These are phyloP conservation scores for Cercospora janseana DNA, from an alignment of 2,329 filamentous ascomycete genomes.

Conservation along the genomic window DNA sequence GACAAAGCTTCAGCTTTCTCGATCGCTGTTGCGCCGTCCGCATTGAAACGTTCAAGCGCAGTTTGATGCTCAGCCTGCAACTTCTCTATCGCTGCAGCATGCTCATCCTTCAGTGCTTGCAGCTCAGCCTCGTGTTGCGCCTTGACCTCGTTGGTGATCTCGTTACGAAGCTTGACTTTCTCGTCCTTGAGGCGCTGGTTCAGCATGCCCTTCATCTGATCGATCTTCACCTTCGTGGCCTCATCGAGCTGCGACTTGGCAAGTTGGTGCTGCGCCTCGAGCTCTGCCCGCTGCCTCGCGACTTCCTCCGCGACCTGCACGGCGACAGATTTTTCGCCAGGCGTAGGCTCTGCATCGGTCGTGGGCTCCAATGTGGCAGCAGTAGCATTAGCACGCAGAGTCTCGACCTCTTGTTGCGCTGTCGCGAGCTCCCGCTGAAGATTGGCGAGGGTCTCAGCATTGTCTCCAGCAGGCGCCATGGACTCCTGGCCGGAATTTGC, in stretches of 20 bases:
- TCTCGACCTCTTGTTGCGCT: slow-evolving; percentile 48
- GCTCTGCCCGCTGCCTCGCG: slow-evolving; percentile 38
- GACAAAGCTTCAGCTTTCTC: slow-evolving; percentile 36
- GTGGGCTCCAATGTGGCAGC: slow-evolving; percentile 16
- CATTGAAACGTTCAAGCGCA: slow-evolving; percentile 39
- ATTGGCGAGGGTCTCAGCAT: slow-evolving; percentile 36
- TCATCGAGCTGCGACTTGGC: slow-evolving; percentile 49
- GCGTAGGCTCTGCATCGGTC: slow-evolving; percentile 26
- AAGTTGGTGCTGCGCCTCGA: slow-evolving; percentile 40
- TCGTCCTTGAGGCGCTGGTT: slow-evolving; percentile 64
- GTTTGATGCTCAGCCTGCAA: slow-evolving; percentile 41
- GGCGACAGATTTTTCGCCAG: slow-evolving; percentile 41
- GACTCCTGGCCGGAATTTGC: slow-evolving; percentile 6
- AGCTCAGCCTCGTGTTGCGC: slow-evolving; percentile 50
- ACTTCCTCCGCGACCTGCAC: slow-evolving; percentile 51
- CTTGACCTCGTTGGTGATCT: slow-evolving; percentile 36
- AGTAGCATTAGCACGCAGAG: slow-evolving; percentile 42
- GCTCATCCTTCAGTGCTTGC: slow-evolving; percentile 48
- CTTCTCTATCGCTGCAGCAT: slow-evolving; percentile 46
- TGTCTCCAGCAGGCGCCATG: slow-evolving; percentile 10
- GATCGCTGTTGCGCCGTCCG: slow-evolving; percentile 40
- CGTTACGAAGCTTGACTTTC: slow-evolving; percentile 39
- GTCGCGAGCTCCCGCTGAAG: slow-evolving; percentile 44
- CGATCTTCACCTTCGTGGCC: slow-evolving; percentile 56
- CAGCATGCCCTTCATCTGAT: slow-evolving; percentile 66